A percentile compares a stretch with the other conserved stretches of the same genome.
phyloP scores from a whole-genome alignment of 164 flowering plant species.

The Vitis rupestris region DNA sequence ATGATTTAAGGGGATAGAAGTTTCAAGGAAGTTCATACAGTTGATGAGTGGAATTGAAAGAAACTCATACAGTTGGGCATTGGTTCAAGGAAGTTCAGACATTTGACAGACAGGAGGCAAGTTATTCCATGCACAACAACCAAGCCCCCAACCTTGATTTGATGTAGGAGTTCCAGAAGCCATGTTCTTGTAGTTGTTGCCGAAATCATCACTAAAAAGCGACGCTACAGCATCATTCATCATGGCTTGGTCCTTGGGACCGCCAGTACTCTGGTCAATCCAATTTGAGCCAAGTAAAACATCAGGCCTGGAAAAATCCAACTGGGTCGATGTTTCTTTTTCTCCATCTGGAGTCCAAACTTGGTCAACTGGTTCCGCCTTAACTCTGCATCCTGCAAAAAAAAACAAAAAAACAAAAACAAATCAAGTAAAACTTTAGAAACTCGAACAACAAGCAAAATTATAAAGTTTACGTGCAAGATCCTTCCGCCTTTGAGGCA shows the following conservation, averaged over 20 bases:
- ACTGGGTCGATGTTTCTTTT: slow-evolving; percentile 15
- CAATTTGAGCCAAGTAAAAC: slow-evolving; percentile 53
- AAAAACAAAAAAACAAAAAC: too few species aligned
- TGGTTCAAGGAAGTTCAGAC: slow-evolving; percentile 36
- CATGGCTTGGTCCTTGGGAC: slow-evolving; percentile 28
- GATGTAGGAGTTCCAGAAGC: slow-evolving; percentile 24
- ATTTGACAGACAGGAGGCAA: slow-evolving; percentile 60
- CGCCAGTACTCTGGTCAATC: slow-evolving; percentile 35
- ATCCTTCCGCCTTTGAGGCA: not conserved
- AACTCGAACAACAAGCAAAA: not conserved
- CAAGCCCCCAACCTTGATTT: slow-evolving; percentile 38
- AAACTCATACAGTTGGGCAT: slow-evolving; percentile 2
- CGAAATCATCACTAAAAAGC: slow-evolving; percentile 55
- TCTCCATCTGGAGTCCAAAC: slow-evolving; percentile 24
- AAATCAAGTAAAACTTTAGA: not conserved
- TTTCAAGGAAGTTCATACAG: slow-evolving; percentile 8
- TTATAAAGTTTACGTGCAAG: not conserved
- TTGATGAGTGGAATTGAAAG: not conserved
- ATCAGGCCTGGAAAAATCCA: slow-evolving; percentile 45
- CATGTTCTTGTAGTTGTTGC: slow-evolving; percentile 35
- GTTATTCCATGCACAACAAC: slow-evolving; percentile 46
- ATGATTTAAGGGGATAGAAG: slow-evolving; percentile 7
- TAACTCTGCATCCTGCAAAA: slow-evolving; percentile 43
- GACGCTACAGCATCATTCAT: slow-evolving; percentile 40
- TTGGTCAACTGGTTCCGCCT: slow-evolving; percentile 43